phyloP scores from a whole-genome alignment of 345 rosid genomes.

The Aurinia saxatilis region DNA sequence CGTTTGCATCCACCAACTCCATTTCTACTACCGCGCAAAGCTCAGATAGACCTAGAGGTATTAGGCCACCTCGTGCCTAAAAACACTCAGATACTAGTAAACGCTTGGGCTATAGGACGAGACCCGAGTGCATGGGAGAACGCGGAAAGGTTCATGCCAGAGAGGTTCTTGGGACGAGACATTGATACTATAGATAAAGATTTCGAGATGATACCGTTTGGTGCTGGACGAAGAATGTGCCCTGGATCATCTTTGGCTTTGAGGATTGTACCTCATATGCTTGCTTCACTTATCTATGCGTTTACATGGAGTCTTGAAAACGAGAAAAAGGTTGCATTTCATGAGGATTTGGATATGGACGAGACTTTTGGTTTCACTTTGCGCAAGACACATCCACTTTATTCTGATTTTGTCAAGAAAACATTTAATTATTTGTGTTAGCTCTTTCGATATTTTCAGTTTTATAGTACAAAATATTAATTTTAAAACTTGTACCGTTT shows the following conservation, averaged over 20 bases:
- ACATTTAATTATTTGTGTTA: not conserved
- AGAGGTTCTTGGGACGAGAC: conserved; percentile 18
- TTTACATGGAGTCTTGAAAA: conserved; percentile 10
- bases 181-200: conserved; percentile 6
- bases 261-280: conserved; percentile 23
- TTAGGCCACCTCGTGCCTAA: conserved; percentile 4
- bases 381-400: conserved; percentile 13
- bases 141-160: conserved; percentile 23
- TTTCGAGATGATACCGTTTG: conserved; percentile 16
- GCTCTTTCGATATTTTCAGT: not conserved
- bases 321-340: not conserved
- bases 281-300: conserved; percentile 26
- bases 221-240: conserved; percentile 23
- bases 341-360: conserved; percentile 6
- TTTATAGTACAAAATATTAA: too few relatives aligned
- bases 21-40: conserved; percentile 10
- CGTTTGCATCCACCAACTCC: conserved; percentile 21
- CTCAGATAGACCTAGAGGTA: conserved; percentile 2
- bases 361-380: conserved; percentile 16
- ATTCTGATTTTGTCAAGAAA: not conserved
- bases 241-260: conserved; percentile 31
- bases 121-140: conserved; percentile 27
- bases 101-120: conserved; percentile 34
- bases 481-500: too few relatives aligned
- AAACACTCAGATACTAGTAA: conserved; percentile 15